Base-by-base conservation (phyloP, 2,329 filamentous ascomycete species). In the Cercospora sesami region DNA sequence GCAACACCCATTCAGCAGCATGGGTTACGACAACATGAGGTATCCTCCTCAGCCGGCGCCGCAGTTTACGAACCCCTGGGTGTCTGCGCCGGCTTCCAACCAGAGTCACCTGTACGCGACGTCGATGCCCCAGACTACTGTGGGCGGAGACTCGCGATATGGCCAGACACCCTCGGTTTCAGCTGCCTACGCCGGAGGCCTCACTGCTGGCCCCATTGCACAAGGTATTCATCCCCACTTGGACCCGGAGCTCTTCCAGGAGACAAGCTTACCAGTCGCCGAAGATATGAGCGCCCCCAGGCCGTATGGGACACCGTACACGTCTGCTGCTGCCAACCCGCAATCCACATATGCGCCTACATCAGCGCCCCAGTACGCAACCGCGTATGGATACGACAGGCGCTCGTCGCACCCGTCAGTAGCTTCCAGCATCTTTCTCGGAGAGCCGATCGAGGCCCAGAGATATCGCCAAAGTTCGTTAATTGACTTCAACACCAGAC, bases 61-160 rank as follows among this genome's bases (percentile, higher is more conserved):
- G 72, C 91, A 95, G 72, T 97, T 97, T 83, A 93, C 91, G 76
- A 95, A 97, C 80, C 93, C 93, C 51, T 97, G 94, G 94, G 84
- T 84, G 59, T 86, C 91, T 66, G 86, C 85, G 58, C 84, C 88
- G 68, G 82, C 78, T 70, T 82, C 84, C 72, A 79, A 80, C 77
- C 85, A 81, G 78, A 86, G 82, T 84, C 88, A 82, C 81, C 84
- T 84, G 81, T 94, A 85, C 86, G 90, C 85, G 77, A 83, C 89
- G 79, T 82, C 90, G 77, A 81, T 92, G 78, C 85, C 85, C 72
- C 84, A 88, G 74, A 86, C 84, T 73, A 83, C 85, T 73, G 82
- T 90, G 75, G 83, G 83, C 73, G 81, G 89, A 74, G 85, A 86
- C 55, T 66, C 75, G 60, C 74, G 73, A 42, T 77, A 78, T 68